These are phyloP conservation scores for Atkinsonella hypoxylon DNA, from an alignment of 2,329 filamentous ascomycete genomes.

Conservation along the genomic window DNA sequence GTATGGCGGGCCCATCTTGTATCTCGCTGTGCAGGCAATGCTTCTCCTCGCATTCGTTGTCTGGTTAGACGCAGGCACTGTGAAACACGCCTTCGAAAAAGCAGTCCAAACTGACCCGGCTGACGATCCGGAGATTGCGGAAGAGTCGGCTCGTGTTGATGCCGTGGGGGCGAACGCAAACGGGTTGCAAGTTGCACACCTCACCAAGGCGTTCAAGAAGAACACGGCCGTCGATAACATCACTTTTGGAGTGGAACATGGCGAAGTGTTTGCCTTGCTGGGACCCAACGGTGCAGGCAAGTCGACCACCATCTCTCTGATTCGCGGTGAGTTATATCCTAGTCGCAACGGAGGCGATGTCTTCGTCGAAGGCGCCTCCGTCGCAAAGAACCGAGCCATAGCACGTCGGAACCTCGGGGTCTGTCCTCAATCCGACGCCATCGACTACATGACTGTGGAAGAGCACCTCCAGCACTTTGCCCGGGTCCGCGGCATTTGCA, in stretches of 20 bases:
- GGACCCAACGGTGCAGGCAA: constrained; percentile 94
- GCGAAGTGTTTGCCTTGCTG: constrained; percentile 79
- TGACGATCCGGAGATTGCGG: constrained; percentile 48
- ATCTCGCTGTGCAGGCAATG: constrained; percentile 63
- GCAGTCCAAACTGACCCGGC: constrained; percentile 17
- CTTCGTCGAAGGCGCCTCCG: constrained; percentile 65
- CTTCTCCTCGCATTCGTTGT: constrained; percentile 61
- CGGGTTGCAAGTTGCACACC: constrained; percentile 67
- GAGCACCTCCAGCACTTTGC: constrained; percentile 88
- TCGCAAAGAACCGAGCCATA: constrained; percentile 57
- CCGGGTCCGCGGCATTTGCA: constrained; percentile 62
- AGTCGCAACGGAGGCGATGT: constrained; percentile 60
- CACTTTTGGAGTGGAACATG: constrained; percentile 66
- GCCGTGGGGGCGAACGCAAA: constrained; percentile 29
- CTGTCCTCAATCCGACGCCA: constrained; percentile 77
- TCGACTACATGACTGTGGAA: constrained; percentile 80
- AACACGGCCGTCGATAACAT: constrained; percentile 80
- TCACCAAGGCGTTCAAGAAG: constrained; percentile 68
- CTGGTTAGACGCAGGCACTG: constrained; percentile 54
- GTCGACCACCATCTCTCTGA: constrained; percentile 76
- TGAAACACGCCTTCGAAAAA: constrained; percentile 43
- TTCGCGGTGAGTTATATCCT: constrained; percentile 74
- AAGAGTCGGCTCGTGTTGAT: constrained; percentile 53
- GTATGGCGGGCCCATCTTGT: constrained; percentile 77
- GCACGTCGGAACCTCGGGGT: constrained; percentile 74